phyloP scores from a whole-genome alignment of 2,329 filamentous ascomycete genomes.

The Thielaviopsis punctulata region DNA sequence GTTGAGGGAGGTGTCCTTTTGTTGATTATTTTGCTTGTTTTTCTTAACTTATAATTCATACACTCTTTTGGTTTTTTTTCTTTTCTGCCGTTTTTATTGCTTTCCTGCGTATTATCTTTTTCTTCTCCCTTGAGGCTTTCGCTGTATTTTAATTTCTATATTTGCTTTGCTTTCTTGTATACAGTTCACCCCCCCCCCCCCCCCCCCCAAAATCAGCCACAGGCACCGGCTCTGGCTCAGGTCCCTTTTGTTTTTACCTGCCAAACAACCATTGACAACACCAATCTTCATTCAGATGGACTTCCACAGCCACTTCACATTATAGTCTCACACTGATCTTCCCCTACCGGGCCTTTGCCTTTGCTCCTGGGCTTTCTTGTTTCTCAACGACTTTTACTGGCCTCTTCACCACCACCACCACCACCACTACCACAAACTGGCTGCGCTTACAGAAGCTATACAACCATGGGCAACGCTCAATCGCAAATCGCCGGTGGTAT shows the following conservation, averaged over 20 bases:
- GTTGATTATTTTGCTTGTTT: too few species aligned
- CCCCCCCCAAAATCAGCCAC: too few species aligned
- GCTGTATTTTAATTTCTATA: neutral
- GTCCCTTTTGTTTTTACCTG: neutral
- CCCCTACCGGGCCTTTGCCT: neutral
- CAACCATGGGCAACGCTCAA: constrained; percentile 6
- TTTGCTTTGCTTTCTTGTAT: neutral
- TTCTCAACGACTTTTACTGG: too few species aligned
- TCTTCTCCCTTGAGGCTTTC: neutral
- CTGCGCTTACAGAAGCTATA: neutral
- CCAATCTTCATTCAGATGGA: neutral
- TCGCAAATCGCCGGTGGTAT: constrained; percentile 3
- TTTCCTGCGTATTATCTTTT: neutral
- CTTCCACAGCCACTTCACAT: neutral
- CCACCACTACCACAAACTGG: neutral
- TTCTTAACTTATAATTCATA: neutral
- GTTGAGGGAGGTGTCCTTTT: neutral
- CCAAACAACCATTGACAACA: neutral
- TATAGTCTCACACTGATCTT: neutral
- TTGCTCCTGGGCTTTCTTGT: neutral
- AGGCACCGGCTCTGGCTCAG: neutral
- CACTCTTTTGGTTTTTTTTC: neutral
- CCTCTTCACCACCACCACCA: neutral
- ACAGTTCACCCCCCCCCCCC: too few species aligned
- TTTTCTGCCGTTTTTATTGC: neutral